phyloP scores from a whole-genome alignment of 2,329 filamentous ascomycete genomes.

The Aspergillus melleus region DNA sequence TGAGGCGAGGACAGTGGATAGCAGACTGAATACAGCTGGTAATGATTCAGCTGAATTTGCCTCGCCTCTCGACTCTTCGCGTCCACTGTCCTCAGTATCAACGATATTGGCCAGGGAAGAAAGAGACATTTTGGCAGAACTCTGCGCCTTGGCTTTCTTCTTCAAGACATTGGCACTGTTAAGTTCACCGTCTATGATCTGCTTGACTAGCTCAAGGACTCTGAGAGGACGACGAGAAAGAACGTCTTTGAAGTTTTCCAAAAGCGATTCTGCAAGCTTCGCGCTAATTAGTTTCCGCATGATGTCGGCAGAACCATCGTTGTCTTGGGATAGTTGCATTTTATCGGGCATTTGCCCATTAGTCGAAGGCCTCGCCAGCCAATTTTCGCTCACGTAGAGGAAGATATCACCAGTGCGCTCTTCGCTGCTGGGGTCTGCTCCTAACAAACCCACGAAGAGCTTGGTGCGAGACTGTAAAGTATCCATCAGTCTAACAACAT shows the following conservation, averaged over 20 bases:
- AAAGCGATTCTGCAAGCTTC: conserved; percentile 43
- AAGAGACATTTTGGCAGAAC: conserved; percentile 30
- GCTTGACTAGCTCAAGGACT: conserved; percentile 43
- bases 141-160: conserved; percentile 6
- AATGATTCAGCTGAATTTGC: conserved; percentile 38
- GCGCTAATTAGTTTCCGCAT: conserved; percentile 41
- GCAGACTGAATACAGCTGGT: conserved; percentile 42
- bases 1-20: conserved; percentile 45
- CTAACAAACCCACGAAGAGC: conserved; percentile 37
- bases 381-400: conserved; percentile 42
- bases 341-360: conserved; percentile 6
- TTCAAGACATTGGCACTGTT: conserved; percentile 12
- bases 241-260: conserved; percentile 44
- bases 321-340: conserved; percentile 15
- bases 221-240: conserved; percentile 41
- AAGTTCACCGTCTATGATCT: conserved; percentile 42
- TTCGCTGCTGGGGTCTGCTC: conserved; percentile 41
- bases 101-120: conserved; percentile 39
- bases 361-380: conserved; percentile 36
- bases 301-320: conserved; percentile 28
- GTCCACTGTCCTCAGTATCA: conserved; percentile 15
- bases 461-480: conserved; percentile 38
- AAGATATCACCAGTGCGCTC: conserved; percentile 44
- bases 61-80: conserved; percentile 13
- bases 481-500: conserved; percentile 37